Base-by-base conservation (phyloP, 805 yeast genomes). In the Isabelozyma rhagii region DNA sequence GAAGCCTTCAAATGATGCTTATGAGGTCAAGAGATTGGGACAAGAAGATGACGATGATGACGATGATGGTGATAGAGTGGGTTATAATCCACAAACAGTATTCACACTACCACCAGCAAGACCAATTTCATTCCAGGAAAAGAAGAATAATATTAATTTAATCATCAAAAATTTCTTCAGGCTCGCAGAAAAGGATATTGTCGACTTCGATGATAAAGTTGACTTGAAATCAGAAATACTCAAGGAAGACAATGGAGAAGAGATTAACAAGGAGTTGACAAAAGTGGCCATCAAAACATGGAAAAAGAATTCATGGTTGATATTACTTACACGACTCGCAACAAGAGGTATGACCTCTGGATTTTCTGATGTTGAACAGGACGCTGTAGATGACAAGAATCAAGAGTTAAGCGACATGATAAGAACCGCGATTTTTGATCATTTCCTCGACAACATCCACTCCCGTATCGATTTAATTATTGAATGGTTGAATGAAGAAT, bases 401-500 rank as follows among this genome's bases (percentile, higher is more conserved):
- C 36, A 31, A 31, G 80, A 73, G 43, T 75, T 81, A 63, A 75
- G 89, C 52, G 79, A 82, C 48, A 62, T 82, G 51, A 80, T 93
- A 10, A 77, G 97, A 56, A 82, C 79, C 18, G 81, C 89, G 18
- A 69, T 94, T 9, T 85, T 86, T 52, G 82, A 84, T 14, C 88
- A 86, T 62, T 84, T 90, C 48, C 74, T 89, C 58, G 84, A 78
- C 9, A 89, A 87, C 60, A 83, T 92, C 57, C 86, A 86, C 48
- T 75, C 73, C 8, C 74, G 93, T 36, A 77, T 92, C 10, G 96
- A 89, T 51, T 68, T 85, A 36, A 83, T 90, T 15, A 83, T 93
- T 39, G 91, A 87, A 54, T 94, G 99, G 99, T 71, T 94, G 48
- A 92, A 87, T 59, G 99, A 94, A 68, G 99, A 94, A 66, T 94